Conservation (phyloP, 2,329 filamentous ascomycete genomes). For the Fusarium nodosum region DNA sequence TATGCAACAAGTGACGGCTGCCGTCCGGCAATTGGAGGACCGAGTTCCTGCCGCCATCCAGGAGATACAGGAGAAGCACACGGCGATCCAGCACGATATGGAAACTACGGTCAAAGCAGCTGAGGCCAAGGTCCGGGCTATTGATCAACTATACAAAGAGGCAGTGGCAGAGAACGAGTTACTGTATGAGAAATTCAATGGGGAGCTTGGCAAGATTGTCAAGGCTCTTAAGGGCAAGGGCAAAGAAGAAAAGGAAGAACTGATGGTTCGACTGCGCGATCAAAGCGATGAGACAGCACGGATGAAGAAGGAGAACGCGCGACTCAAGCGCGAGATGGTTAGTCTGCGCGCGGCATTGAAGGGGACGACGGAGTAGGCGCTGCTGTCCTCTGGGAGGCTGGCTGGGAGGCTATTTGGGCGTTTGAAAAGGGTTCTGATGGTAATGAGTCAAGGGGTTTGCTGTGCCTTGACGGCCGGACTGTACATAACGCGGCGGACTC, state of each 20-base stretch:
- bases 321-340: conserved; percentile 84
- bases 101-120: conserved; percentile 78
- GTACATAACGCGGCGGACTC: conserved; percentile 41
- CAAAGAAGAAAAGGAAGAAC: conserved; percentile 83
- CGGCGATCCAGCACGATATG: conserved; percentile 76
- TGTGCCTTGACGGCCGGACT: conserved; percentile 37
- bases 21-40: conserved; percentile 76
- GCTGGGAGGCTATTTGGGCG: conserved; percentile 35
- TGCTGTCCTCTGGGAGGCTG: conserved; percentile 45
- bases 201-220: conserved; percentile 87
- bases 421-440: conserved; percentile 35
- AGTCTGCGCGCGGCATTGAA: conserved; percentile 72
- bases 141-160: conserved; percentile 92
- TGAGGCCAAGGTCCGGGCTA: conserved; percentile 82
- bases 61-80: conserved; percentile 72
- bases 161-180: conserved; percentile 91
- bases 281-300: conserved; percentile 81
- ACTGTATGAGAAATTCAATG: conserved; percentile 91
- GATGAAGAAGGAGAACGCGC: conserved; percentile 86
- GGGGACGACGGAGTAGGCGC: conserved; percentile 56
- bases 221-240: conserved; percentile 79
- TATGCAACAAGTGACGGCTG: conserved; percentile 65
- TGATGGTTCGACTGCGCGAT: conserved; percentile 78
- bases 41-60: conserved; percentile 71
- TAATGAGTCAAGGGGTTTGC: conserved; percentile 37